phyloP scores from a whole-genome alignment of 1,284 basidiomycete genomes.

The Ustilago bromivora region DNA sequence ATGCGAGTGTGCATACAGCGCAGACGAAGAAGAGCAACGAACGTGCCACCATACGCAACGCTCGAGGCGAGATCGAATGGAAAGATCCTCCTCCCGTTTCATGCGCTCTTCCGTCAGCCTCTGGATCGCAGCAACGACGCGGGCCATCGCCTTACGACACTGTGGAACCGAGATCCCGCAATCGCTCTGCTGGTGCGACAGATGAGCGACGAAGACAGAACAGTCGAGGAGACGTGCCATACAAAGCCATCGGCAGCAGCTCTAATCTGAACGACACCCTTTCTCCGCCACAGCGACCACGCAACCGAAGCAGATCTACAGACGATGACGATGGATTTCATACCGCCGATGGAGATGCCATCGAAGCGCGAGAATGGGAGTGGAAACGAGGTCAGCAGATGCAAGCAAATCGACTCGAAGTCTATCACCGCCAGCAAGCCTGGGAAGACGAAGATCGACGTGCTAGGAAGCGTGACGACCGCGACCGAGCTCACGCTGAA shows the following conservation, averaged over 20 bases:
- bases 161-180: conserved; percentile 9
- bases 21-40: conserved; percentile 28
- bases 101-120: conserved; percentile 9
- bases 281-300: conserved; percentile 15
- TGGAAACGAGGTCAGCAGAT: conserved; percentile 37
- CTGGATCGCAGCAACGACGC: conserved; percentile 13
- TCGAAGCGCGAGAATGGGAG: conserved; percentile 48
- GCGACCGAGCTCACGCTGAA: conserved; percentile 25
- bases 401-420: conserved; percentile 40
- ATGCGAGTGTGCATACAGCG: conserved; percentile 29
- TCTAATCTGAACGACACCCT: background rate
- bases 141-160: conserved; percentile 25
- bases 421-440: conserved; percentile 29
- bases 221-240: conserved; percentile 9
- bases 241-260: conserved; percentile 21
- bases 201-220: conserved; percentile 21
- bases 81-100: conserved; percentile 30
- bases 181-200: conserved; percentile 18
- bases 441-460: conserved; percentile 35
- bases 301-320: conserved; percentile 27
- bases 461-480: conserved; percentile 22
- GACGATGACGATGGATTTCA: conserved; percentile 43
- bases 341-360: conserved; percentile 47
- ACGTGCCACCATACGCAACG: conserved; percentile 42
- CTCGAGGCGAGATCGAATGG: conserved; percentile 54